Evolutionary conservation across 345 rosid species (phyloP).

Genomic region (Gossypium raimondii): DNA sequence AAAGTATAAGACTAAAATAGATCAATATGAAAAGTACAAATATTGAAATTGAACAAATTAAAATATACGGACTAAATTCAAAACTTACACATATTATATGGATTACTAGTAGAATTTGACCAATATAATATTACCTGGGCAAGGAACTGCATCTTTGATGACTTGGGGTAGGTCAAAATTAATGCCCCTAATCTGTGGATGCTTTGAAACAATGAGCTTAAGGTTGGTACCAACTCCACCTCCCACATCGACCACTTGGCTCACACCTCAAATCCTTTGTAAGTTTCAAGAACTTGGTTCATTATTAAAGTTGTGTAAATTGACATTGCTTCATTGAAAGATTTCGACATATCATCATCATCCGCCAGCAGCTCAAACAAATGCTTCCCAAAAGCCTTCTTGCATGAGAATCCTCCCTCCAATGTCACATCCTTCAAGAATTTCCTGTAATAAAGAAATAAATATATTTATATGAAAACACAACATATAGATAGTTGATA

Average conservation of each 20-base stretch:
- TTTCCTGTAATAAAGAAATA: not conserved
- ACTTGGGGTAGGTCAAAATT: slow-evolving; percentile 47
- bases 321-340: slow-evolving; percentile 31
- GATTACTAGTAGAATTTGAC: too few relatives aligned
- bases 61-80: too few relatives aligned
- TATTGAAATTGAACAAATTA: too few relatives aligned
- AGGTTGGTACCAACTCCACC: slow-evolving; percentile 36
- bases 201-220: slow-evolving; percentile 28
- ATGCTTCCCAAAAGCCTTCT: slow-evolving; percentile 28
- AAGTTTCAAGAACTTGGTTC: slow-evolving; percentile 31
- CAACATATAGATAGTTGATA: too few relatives aligned
- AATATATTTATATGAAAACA: too few relatives aligned
- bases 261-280: slow-evolving; percentile 33
- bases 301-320: slow-evolving; percentile 15
- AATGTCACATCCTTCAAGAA: slow-evolving; percentile 27
- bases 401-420: slow-evolving; percentile 32
- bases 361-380: slow-evolving; percentile 24
- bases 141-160: slow-evolving; percentile 23
- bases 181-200: slow-evolving; percentile 46
- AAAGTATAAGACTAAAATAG: too few relatives aligned
- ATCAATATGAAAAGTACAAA: too few relatives aligned
- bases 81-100: too few relatives aligned
- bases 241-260: slow-evolving; percentile 34
- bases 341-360: slow-evolving; percentile 9
- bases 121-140: slow-evolving; percentile 21